phyloP scores from a whole-genome alignment of 257 asterid species.

The Ophiorrhiza pumila region DNA sequence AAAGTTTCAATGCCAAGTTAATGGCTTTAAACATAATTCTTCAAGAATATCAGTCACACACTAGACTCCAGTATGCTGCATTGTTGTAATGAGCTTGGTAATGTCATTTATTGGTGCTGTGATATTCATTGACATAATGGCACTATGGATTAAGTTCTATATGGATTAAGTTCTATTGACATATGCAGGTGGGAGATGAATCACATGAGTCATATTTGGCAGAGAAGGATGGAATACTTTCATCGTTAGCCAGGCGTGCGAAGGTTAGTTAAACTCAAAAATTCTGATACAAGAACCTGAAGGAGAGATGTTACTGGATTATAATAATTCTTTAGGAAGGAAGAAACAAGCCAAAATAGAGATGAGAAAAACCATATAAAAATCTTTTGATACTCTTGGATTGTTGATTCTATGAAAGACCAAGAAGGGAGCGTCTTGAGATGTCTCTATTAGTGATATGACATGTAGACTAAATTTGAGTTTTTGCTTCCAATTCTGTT shows the following conservation, averaged over 20 bases:
- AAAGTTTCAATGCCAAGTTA: neutral
- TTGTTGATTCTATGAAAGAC: neutral
- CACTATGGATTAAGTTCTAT: neutral
- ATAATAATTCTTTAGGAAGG: neutral
- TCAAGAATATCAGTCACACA: neutral
- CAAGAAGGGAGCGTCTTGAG: neutral
- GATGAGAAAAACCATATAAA: neutral
- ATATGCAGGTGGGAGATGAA: slow-evolving; percentile 83
- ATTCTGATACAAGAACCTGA: neutral
- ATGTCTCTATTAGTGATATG: neutral
- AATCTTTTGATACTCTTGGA: neutral
- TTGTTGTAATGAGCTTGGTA: neutral
- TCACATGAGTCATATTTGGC: slow-evolving; percentile 74
- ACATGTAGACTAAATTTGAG: neutral
- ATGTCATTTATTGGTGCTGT: neutral
- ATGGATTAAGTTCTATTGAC: slow-evolving; percentile 1
- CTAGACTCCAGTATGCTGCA: neutral
- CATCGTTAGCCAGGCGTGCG: slow-evolving; percentile 88
- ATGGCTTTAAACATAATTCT: neutral
- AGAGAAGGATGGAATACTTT: slow-evolving; percentile 78
- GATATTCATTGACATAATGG: neutral
- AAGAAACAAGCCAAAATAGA: neutral
- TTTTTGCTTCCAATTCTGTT: neutral
- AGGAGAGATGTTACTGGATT: neutral
- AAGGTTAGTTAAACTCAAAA: slow-evolving; percentile 49